A percentile compares a stretch with the other conserved stretches of the same genome.
These are phyloP conservation scores for Exophiala spinifera DNA, from an alignment of 2,329 filamentous ascomycete species.

Conservation along the genomic window DNA sequence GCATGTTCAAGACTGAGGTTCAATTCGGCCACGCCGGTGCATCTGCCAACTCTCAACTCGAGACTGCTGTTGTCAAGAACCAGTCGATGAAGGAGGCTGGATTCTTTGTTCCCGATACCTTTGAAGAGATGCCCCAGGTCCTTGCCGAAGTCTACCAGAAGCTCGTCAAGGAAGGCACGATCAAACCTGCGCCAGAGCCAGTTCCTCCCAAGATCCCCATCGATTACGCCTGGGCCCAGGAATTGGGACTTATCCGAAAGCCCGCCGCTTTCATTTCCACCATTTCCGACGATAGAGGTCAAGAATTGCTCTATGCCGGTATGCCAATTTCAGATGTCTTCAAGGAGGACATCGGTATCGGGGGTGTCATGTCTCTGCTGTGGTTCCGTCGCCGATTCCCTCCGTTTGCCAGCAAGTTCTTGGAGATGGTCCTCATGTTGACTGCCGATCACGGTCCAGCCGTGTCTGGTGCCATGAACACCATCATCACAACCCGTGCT, in stretches of 20 bases:
- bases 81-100: constrained; percentile 92
- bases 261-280: constrained; percentile 99
- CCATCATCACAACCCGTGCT: constrained; percentile 98
- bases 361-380: constrained; percentile 98
- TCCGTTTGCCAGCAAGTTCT: constrained; percentile 94
- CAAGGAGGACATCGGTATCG: constrained; percentile 97
- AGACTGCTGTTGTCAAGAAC: constrained; percentile 97
- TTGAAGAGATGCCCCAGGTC: constrained; percentile 83
- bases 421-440: constrained; percentile 99
- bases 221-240: constrained; percentile 99
- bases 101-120: constrained; percentile 90
- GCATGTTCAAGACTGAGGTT: constrained; percentile 99
- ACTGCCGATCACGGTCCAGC: constrained; percentile 98
- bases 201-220: constrained; percentile 98
- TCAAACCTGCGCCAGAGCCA: constrained; percentile 83
- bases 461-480: constrained; percentile 99
- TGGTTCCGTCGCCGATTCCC: constrained; percentile 99
- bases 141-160: constrained; percentile 83
- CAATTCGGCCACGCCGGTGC: constrained; percentile 99
- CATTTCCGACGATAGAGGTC: constrained; percentile 98
- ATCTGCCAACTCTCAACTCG: constrained; percentile 98
- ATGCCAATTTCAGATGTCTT: constrained; percentile 99
- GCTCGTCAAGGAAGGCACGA: constrained; percentile 78
- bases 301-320: constrained; percentile 96
- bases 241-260: constrained; percentile 98